phyloP scores from a whole-genome alignment of 306 rosid species.

The Lagenaria siceraria region DNA sequence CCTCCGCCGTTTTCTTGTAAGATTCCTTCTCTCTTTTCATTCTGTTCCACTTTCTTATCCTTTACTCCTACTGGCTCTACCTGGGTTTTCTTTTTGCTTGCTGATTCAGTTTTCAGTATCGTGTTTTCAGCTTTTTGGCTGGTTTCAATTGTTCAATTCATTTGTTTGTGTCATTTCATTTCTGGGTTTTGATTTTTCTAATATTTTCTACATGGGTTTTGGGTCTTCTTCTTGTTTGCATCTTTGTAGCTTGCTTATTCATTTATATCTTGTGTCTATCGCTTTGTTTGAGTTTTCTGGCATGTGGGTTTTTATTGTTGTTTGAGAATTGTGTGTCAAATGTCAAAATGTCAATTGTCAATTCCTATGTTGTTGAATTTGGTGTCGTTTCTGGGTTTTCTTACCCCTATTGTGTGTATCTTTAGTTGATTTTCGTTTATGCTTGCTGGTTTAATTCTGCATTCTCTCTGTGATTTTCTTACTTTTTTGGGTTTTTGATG shows the following conservation, averaged over 20 bases:
- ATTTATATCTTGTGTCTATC: not conserved
- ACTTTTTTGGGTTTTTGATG: not conserved
- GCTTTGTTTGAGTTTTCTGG: not conserved
- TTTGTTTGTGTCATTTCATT: not conserved
- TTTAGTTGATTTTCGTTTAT: not conserved
- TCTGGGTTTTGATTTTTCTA: not conserved
- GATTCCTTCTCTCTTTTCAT: not conserved
- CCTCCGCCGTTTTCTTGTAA: slow-evolving; percentile 19
- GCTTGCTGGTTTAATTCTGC: not conserved
- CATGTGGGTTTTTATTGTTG: not conserved
- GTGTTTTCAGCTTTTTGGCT: not conserved
- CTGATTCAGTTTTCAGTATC: not conserved
- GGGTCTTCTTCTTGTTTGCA: not conserved
- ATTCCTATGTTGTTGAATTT: not conserved
- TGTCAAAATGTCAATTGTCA: not conserved
- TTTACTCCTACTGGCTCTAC: not conserved
- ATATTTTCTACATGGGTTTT: not conserved
- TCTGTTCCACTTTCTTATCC: not conserved
- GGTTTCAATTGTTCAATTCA: not conserved
- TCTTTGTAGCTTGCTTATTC: not conserved
- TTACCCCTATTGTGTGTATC: not conserved
- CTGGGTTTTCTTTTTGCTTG: not conserved
- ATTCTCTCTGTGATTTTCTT: not conserved
- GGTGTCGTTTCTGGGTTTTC: not conserved
- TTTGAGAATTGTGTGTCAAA: not conserved